Base-by-base conservation (phyloP, 768 basidiomycete species). In the Tubosaeta brunneosetosa region DNA sequence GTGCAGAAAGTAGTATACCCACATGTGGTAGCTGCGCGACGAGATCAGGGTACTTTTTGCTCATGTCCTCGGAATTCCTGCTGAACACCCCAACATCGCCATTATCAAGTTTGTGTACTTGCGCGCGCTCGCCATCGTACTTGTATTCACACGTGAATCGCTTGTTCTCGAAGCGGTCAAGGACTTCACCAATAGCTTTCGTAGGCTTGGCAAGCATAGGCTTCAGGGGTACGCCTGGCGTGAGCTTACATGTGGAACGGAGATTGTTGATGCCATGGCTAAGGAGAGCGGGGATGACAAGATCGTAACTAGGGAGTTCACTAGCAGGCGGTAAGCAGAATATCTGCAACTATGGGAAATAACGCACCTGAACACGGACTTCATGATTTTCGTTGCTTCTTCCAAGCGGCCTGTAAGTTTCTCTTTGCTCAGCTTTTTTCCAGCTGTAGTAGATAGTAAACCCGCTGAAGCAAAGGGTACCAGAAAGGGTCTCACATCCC, bases 131-230 rank as follows among this genome's bases (percentile, higher is more conserved):
- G 7, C 97, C 97, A 58, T 99, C 97, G 60, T 99, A 99, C 70
- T 99, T 99, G 73, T 99, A 99, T 74, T 99, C 97, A 72, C 94
- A 98, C 9, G 97, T 97, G 66, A 99, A 98, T 49, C 79, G 81
- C 70, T 94, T 94, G 64, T 84, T 85, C 70, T 99, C 97, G 64
- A 98, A 99, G 52, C 94, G 77, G 71, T 99, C 95, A 19, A 99
- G 79, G 17, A 99, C 95, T 71, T 98, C 95, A 13, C 91, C 86
- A 59, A 99, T 98, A 3, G 97, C 97, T 71, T 99, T 99, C 0
- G 95, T 98, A 9, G 97, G 97, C 70, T 98, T 99, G 14, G 97
- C 97, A 47, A 99, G 77, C 97, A 99, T 99, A 13, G 97, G 97
- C 63, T 99, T 99, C 33, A 99, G 76, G 1, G 97, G 97, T 33